These are phyloP conservation scores for Talaromyces verruculosus DNA, from an alignment of 2,329 filamentous ascomycete species.

Conservation along the genomic window DNA sequence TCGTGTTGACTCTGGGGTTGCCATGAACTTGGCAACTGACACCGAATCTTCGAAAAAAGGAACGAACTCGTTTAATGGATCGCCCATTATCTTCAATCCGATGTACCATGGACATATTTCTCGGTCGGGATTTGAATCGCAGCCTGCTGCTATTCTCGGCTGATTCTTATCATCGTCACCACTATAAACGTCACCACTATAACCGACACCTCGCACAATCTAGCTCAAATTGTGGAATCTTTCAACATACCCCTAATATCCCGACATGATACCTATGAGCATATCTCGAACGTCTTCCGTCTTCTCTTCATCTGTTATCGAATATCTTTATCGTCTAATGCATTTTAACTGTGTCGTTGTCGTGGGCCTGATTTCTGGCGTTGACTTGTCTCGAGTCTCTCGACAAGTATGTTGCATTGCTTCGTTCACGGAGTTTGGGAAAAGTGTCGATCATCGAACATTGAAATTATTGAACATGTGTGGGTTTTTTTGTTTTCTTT, in stretches of 20 bases:
- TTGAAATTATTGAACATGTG: background rate
- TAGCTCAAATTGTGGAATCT: constrained; percentile 8
- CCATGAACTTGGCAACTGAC: constrained; percentile 8
- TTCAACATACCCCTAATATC: constrained; percentile 13
- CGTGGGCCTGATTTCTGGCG: constrained; percentile 6
- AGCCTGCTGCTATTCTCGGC: constrained; percentile 47
- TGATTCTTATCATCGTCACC: constrained; percentile 24
- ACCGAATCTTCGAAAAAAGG: background rate
- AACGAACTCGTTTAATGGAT: constrained; percentile 25
- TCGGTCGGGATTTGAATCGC: constrained; percentile 47
- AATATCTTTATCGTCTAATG: constrained; percentile 21
- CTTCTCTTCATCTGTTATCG: constrained; percentile 1
- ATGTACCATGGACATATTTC: constrained; percentile 38
- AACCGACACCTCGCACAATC: constrained; percentile 1
- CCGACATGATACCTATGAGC: constrained; percentile 14
- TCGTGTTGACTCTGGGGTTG: constrained; percentile 17
- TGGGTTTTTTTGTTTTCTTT: constrained; percentile 11
- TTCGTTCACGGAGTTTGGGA: constrained; percentile 21
- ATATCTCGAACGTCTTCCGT: constrained; percentile 8
- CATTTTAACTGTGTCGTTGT: constrained; percentile 15
- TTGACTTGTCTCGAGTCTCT: constrained; percentile 6
- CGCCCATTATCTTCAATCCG: constrained; percentile 44
- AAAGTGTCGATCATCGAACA: constrained; percentile 15
- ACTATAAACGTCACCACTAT: background rate
- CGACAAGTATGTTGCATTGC: constrained; percentile 20